phyloP scores from a whole-genome alignment of 345 rosid species.

The Eucalyptus curtisii region DNA sequence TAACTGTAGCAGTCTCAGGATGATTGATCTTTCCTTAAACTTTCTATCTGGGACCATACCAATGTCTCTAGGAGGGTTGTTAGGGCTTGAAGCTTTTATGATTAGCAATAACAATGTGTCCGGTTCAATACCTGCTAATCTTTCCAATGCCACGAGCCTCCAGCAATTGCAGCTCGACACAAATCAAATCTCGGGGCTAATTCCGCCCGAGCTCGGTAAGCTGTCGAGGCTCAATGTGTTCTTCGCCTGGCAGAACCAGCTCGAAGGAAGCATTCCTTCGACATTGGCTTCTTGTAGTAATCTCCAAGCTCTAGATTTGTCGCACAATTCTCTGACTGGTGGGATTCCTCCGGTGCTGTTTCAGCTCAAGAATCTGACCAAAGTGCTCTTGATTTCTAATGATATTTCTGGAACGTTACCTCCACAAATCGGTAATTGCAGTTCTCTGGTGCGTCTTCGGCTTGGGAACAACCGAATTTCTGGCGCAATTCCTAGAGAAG shows the following conservation, averaged over 20 bases:
- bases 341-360: slow-evolving; percentile 64
- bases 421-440: slow-evolving; percentile 57
- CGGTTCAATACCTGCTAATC: slow-evolving; percentile 62
- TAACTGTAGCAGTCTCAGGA: slow-evolving; percentile 54
- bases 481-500: slow-evolving; percentile 56
- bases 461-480: slow-evolving; percentile 62
- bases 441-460: slow-evolving; percentile 65
- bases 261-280: slow-evolving; percentile 86
- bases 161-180: slow-evolving; percentile 68
- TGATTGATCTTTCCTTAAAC: slow-evolving; percentile 76
- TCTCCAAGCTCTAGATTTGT: slow-evolving; percentile 78
- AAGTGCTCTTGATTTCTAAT: slow-evolving; percentile 63
- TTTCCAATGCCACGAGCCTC: slow-evolving; percentile 59
- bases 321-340: slow-evolving; percentile 73
- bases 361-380: slow-evolving; percentile 67
- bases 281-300: slow-evolving; percentile 40
- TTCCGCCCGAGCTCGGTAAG: slow-evolving; percentile 67
- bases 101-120: slow-evolving; percentile 82
- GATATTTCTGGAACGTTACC: slow-evolving; percentile 68
- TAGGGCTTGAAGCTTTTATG: slow-evolving; percentile 68
- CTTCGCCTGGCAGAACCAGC: slow-evolving; percentile 88
- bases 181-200: slow-evolving; percentile 77
- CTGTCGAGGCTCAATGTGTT: slow-evolving; percentile 55
- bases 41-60: slow-evolving; percentile 77
- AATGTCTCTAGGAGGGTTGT: slow-evolving; percentile 41